phyloP scores from a whole-genome alignment of 176 grass and related monocot species.

The Miscanthus lutarioriparius region DNA sequence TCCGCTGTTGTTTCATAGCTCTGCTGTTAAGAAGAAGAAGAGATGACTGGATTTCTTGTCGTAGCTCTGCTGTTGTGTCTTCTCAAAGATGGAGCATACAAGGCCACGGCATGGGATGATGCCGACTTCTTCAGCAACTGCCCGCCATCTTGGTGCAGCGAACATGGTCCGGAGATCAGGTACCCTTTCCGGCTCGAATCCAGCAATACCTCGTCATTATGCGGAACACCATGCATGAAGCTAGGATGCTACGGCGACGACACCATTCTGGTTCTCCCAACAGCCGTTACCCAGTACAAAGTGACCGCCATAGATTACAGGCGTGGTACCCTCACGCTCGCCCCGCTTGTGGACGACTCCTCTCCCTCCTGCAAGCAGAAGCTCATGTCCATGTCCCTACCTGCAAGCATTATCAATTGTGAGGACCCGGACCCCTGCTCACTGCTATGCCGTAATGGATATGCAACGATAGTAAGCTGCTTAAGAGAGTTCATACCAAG shows the following conservation, averaged over 20 bases:
- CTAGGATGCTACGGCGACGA: conserved; percentile 43
- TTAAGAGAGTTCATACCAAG: neutral
- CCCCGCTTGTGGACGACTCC: neutral
- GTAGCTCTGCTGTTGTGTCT: no score
- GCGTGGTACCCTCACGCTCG: neutral
- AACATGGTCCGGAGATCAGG: neutral
- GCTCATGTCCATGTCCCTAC: neutral
- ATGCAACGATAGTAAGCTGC: conserved; percentile 28
- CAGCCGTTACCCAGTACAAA: neutral
- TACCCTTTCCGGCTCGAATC: neutral
- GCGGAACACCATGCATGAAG: conserved; percentile 19
- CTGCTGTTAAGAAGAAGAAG: no score
- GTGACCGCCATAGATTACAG: conserved; percentile 43
- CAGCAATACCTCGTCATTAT: neutral
- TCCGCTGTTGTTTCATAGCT: no score
- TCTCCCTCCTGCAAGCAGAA: conserved; percentile 30
- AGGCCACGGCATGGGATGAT: neutral
- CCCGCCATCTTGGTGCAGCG: neutral
- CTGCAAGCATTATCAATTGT: neutral
- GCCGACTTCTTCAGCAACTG: neutral
- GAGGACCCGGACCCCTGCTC: neutral
- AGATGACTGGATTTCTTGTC: no score
- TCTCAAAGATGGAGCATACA: neutral
- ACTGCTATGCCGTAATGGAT: fast-evolving
- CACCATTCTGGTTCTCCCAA: conserved; percentile 41